Base-by-base conservation (phyloP, 225 moss, liverwort and hornwort genomes). In the Straminergon stramineum region DNA sequence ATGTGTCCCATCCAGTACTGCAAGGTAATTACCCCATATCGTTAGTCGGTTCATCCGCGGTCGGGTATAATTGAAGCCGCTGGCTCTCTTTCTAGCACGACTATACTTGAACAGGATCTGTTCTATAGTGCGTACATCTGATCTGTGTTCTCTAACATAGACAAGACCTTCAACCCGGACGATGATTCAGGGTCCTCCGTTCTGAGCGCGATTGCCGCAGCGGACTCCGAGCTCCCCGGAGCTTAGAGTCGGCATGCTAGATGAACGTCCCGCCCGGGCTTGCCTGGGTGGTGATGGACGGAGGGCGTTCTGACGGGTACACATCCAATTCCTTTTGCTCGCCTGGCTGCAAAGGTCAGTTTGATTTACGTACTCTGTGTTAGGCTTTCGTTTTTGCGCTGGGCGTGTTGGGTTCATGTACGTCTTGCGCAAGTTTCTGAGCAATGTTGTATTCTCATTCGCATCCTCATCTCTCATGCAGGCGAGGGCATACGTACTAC, bases 81-180 rank as follows among this genome's bases (percentile, higher is more conserved):
- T 17, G 1, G 3, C 4, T 1, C 2, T 0, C 15, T 11, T 1
- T 0, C 32, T 1, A 2, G 1, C 28, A 76, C 76, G 86, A 77
- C 76, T 86, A 86, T 77, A 86, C 86, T 86, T 86, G 76, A 86
- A 76, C 86, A 86, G 76, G 86, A 86, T 86, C 86, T 86, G 86
- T 86, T 86, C 86, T 86, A 52, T n/a, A 76, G 86, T 76, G 86
- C 86, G 76, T 76, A 76, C 86, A 86, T 64, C 27, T 76, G 75
- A 86, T 76, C 86, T 74, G 85, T 74, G 74, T 45, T 74, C 21
- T 34, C 74, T 34, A 85, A 45, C 60, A 74, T 45, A 85, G 76
- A 76, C 76, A 76, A 86, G 75, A 76, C 86, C 76, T 75, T 28
- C 77, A 53, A n/a, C 77, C 21, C 77, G 86, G 86, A 77, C 64